Percentiles rank a stretch among this genome's conserved stretches.
Evolutionary conservation across 345 rosid genomes (phyloP).

Genomic region (Dipteronia sinensis): DNA sequence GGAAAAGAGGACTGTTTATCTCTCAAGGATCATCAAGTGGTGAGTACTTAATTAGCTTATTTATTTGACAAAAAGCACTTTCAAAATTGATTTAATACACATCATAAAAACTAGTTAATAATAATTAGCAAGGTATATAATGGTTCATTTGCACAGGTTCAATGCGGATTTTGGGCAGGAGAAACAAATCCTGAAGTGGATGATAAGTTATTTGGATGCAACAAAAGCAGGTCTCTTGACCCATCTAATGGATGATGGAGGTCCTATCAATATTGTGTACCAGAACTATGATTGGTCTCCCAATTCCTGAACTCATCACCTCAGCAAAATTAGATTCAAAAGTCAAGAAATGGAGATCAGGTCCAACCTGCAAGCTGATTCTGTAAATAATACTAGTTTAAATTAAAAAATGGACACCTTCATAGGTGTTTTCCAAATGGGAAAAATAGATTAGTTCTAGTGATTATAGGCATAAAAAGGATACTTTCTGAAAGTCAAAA

Average conservation of each 20-base stretch:
- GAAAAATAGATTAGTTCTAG: too few species aligned
- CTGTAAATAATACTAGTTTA: too few species aligned
- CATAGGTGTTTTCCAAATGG: too few species aligned
- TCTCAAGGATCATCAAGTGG: conserved; percentile 81
- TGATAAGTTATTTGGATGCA: conserved; percentile 69
- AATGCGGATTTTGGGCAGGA: conserved; percentile 70
- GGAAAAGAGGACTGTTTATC: conserved; percentile 62
- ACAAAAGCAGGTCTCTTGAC: conserved; percentile 69
- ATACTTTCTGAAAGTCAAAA: too few species aligned
- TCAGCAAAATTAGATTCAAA: too few species aligned
- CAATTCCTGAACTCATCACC: conserved; percentile 34
- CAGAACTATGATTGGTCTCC: conserved; percentile 82
- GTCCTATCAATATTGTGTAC: conserved; percentile 62
- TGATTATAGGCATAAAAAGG: too few species aligned
- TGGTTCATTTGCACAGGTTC: conserved; percentile 46
- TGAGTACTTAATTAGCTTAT: conserved; percentile 28
- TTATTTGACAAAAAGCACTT: background rate
- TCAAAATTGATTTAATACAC: too few species aligned
- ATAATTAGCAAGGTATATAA: too few species aligned
- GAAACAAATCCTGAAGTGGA: conserved; percentile 70
- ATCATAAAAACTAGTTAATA: too few species aligned
- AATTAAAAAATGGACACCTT: too few species aligned
- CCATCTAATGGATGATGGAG: conserved; percentile 68
- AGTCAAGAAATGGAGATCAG: too few species aligned
- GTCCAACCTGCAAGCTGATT: too few species aligned